Base-by-base conservation (phyloP, 2,329 filamentous ascomycete genomes). In the Botrytis hyacinthi region DNA sequence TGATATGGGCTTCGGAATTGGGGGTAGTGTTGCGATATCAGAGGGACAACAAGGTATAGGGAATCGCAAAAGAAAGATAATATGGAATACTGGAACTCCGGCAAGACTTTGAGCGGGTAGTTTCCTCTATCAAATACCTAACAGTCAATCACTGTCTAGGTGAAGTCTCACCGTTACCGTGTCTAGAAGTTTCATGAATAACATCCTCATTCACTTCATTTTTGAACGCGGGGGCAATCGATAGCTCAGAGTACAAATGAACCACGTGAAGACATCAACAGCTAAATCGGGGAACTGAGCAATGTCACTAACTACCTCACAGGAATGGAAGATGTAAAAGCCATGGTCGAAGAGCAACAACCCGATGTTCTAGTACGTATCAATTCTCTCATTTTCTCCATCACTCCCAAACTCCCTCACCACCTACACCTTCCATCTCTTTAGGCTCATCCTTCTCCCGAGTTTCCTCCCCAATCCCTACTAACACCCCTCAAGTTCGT, bases 291-390 rank as follows among this genome's bases (percentile, higher is more conserved):
- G 4, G 26, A 8, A 26, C 18, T 18, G 3, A 22, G 12, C 9
- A 68, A 29, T 4, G 8, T 40, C 8, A 22, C 61, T 68, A 18
- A 68, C 48, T 44, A 4, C 1, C 12, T 26, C 4, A 59, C 51
- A 87, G 86, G 79, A 61, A 88, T 89, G 62, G 87, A 87, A 73
- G 85, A 88, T 76, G 88, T 91, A 7, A 84, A 84, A 63, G 78
- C 81, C 16, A 87, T 86, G 74, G 88, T 90, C 29, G 84, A 82
- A 75, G 82, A 86, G 74, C 78, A 84, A 66, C 82, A 86, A 78
- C 88, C 88, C 1, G 85, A 90, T 76, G 79, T 90, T 59, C 80
- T 90, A 78, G 87, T 89, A 84, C 69, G 84, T 63, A 44, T 35
- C 35, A 35, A 54, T 20, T 32, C 42, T 26, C 20, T 2, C 1